These are phyloP conservation scores for Eucalyptus curtisii DNA, from an alignment of 345 rosid species.

Conservation along the genomic window DNA sequence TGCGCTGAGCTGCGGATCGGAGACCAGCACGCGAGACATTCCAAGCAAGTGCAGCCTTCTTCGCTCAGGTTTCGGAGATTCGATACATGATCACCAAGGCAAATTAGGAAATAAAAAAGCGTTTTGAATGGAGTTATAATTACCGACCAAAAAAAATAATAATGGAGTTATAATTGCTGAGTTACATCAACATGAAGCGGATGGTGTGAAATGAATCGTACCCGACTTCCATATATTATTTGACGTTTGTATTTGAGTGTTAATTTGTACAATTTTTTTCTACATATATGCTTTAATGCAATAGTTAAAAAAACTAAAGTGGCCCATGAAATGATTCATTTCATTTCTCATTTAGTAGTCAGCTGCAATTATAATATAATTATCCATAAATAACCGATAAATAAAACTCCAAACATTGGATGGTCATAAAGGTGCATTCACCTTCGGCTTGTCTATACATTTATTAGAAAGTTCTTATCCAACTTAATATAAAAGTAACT, in stretches of 20 bases:
- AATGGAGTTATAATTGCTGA: background rate
- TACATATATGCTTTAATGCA: background rate
- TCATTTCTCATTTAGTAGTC: too few species aligned
- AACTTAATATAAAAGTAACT: background rate
- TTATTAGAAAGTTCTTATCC: background rate
- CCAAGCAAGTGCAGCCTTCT: background rate
- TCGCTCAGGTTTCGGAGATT: background rate
- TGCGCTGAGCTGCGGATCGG: background rate
- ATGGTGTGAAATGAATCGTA: background rate
- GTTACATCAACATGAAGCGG: background rate
- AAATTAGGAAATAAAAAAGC: background rate
- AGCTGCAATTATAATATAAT: too few species aligned
- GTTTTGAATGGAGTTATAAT: background rate
- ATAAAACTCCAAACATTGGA: background rate
- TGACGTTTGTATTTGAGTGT: background rate
- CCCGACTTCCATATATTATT: background rate
- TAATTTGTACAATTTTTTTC: background rate
- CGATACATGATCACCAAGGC: background rate
- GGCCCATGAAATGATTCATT: background rate
- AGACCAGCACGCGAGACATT: background rate
- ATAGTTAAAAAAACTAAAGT: background rate
- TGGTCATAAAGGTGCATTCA: background rate
- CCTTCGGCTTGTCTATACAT: background rate
- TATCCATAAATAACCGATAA: too few species aligned
- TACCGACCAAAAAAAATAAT: too few species aligned